These are phyloP conservation scores for Blastocystis sp. DNA, from an alignment of 352 stramenopile species.

Conservation along the genomic window DNA sequence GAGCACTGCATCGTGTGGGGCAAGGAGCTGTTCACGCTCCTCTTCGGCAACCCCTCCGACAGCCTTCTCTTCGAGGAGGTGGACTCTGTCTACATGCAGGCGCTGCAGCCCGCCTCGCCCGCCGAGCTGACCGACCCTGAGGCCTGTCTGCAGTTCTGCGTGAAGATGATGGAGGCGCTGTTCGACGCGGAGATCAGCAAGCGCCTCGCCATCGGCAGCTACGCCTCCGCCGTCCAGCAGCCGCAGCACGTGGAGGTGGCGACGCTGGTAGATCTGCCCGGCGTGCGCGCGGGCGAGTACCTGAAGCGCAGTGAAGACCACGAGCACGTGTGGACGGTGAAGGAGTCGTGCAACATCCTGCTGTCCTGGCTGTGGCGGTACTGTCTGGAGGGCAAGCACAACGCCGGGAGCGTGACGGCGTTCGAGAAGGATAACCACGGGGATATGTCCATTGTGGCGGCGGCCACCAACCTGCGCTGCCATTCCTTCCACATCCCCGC, in stretches of 20 bases:
- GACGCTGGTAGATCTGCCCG: neutral
- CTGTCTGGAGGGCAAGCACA: conserved; percentile 33
- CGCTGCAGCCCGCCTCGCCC: neutral
- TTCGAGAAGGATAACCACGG: conserved; percentile 98
- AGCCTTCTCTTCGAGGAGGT: conserved; percentile 92
- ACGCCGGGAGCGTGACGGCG: conserved; percentile 71
- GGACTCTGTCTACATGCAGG: conserved; percentile 81
- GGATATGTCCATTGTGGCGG: conserved; percentile 95
- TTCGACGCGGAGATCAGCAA: conserved; percentile 74
- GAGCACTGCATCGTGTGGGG: conserved; percentile 99
- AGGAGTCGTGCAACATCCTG: conserved; percentile 16
- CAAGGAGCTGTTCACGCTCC: conserved; percentile 84
- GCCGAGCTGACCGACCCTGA: conserved; percentile 56
- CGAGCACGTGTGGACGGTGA: conserved; percentile 2
- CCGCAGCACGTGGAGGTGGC: neutral
- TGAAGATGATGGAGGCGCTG: conserved; percentile 77
- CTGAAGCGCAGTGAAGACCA: neutral
- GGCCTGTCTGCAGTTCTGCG: conserved; percentile 74
- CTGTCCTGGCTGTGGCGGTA: conserved; percentile 45
- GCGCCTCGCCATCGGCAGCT: conserved; percentile 42
- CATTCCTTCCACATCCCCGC: conserved; percentile 80
- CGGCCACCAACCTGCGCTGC: conserved; percentile 90
- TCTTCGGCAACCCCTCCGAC: conserved; percentile 80
- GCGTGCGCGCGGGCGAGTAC: neutral
- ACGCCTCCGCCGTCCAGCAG: neutral